These are phyloP conservation scores for Leccinum subfulvum DNA, from an alignment of 1,284 basidiomycete species.

Conservation along the genomic window DNA sequence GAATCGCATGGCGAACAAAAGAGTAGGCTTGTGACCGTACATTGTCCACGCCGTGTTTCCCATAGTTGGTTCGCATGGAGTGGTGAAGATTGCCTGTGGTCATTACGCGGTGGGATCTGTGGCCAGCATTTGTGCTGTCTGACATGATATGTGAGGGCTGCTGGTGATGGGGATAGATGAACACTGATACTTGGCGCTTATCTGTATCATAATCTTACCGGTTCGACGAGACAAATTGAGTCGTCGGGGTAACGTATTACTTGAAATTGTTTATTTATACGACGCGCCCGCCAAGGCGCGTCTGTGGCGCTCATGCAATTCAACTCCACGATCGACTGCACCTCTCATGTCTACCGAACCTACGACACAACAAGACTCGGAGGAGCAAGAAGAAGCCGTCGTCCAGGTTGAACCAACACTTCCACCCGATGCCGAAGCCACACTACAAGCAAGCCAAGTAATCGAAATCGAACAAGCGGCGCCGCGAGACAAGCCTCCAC, in stretches of 20 bases:
- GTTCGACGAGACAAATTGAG: not conserved
- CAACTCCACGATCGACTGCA: not conserved
- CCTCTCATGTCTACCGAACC: conserved; percentile 20
- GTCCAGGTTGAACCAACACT: conserved; percentile 5
- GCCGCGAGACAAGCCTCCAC: conserved; percentile 15
- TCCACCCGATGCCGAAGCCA: conserved; percentile 11
- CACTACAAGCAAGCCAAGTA: not conserved
- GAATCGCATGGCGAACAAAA: not conserved
- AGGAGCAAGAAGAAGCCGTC: conserved; percentile 2
- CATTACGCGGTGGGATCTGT: conserved; percentile 41
- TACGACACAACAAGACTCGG: conserved; percentile 6
- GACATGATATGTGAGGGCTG: conserved; percentile 1
- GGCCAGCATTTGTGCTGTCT: conserved; percentile 8
- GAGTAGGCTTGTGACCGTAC: conserved; percentile 38
- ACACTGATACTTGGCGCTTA: not conserved
- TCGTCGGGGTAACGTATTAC: not conserved
- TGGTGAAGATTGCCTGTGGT: conserved; percentile 50
- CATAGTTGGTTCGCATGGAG: conserved; percentile 72
- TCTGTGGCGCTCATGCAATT: conserved; percentile 6
- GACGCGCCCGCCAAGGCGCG: conserved; percentile 2
- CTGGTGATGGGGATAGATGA: not conserved
- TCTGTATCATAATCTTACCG: not conserved
- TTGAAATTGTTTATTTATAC: conserved; percentile 3
- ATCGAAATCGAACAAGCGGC: conserved; percentile 9
- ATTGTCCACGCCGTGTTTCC: conserved; percentile 62